Evolutionary conservation across 495 filamentous ascomycete genomes (phyloP).

Genomic region (Trichocladium antarcticum): DNA sequence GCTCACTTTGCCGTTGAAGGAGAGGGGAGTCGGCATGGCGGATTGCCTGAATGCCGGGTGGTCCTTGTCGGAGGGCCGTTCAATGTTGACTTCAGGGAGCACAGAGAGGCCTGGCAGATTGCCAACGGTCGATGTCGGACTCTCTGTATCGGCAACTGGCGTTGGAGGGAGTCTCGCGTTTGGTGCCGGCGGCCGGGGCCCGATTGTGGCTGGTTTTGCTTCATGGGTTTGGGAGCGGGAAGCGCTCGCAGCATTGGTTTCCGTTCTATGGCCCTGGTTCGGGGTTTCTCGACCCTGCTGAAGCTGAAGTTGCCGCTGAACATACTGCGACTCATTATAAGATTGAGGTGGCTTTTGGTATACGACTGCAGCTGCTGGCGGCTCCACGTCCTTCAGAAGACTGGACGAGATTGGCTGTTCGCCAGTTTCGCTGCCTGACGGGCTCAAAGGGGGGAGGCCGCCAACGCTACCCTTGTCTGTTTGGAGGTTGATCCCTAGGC

Average conservation of each 20-base stretch:
- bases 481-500: constrained; percentile 23
- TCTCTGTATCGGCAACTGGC: constrained; percentile 29
- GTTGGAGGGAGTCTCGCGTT: constrained; percentile 34
- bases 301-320: constrained; percentile 67
- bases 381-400: constrained; percentile 67
- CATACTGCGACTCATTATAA: constrained; percentile 78
- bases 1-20: constrained; percentile 17
- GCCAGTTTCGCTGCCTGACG: constrained; percentile 58
- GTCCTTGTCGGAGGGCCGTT: constrained; percentile 35
- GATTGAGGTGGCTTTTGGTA: constrained; percentile 67
- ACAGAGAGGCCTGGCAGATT: constrained; percentile 1
- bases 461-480: constrained; percentile 38
- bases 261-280: constrained; percentile 25
- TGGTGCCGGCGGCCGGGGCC: constrained; percentile 14
- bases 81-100: constrained; percentile 19
- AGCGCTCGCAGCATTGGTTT: constrained; percentile 20
- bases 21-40: constrained; percentile 27
- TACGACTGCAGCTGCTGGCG: constrained; percentile 73
- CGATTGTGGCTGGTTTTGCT: constrained; percentile 9
- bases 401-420: constrained; percentile 50
- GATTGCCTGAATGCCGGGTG: constrained; percentile 36
- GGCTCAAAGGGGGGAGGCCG: constrained; percentile 55
- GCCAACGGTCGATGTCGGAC: not conserved
- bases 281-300: constrained; percentile 54
- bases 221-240: constrained; percentile 16